Base-by-base conservation (phyloP, 2,329 filamentous ascomycete genomes). In the Stromatinia cepivora region DNA sequence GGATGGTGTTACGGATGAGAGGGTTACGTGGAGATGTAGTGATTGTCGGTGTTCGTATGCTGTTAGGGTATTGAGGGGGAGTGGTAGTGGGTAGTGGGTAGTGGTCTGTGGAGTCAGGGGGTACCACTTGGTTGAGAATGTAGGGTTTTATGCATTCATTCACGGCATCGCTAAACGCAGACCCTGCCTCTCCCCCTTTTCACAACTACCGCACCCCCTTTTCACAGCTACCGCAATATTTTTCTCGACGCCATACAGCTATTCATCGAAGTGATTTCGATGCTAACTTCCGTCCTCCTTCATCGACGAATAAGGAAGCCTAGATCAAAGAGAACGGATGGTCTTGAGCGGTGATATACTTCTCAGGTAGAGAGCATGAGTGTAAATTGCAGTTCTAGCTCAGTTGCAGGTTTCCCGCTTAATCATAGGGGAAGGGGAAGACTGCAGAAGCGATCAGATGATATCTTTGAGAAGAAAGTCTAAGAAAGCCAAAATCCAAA, bases 21-120 rank as follows among this genome's bases (percentile, higher is more conserved):
- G 42, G n/a, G 58, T 48, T 28, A 34, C 5, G 4, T 62, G 58
- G 58, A 62, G 58, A 62, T 62, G 42, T 48, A 34, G 28, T 11
- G n/a, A 28, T 48, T 62, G 58, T 36, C 28, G 34, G 15, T 48
- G 31, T 46, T 39, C 31, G 34, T 63, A 50, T 39, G 15, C 46
- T 39, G 31, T 36, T 28, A 48, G 58, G 31, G 20, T 48, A n/a
- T 48, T 62, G 58, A 39, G 45, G 22, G 59, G 59, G 10, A 46
- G 42, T 15, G 36, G 25, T n/a, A 52, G 22, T 62, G 45, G 22
- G n/a, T n/a, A n/a, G n/a, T 15, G 59, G 36, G 25, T n/a, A 52
- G 22, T 62, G 45, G 22, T 10, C 9, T 6, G 20, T 11, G 31
- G n/a, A 34, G n/a, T 57, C 20, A 17, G 22, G 9, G 15, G 20